phyloP scores from a whole-genome alignment of 306 rosid species.

The Neltuma alba region DNA sequence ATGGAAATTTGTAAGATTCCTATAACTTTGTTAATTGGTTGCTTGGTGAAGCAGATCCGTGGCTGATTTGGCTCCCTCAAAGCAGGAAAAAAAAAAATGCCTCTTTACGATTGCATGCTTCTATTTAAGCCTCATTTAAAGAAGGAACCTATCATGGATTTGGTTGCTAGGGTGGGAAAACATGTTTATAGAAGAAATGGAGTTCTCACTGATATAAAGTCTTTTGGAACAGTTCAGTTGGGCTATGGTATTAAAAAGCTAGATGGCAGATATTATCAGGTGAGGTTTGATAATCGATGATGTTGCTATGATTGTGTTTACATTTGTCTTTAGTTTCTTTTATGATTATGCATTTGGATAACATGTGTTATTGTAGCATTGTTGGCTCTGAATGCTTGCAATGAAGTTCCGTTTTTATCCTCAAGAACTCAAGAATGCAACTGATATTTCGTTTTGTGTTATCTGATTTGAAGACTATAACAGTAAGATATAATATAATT shows the following conservation, averaged over 20 bases:
- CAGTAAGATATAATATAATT: conserved; percentile 1
- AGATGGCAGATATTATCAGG: conserved; percentile 89
- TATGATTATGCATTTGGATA: neutral
- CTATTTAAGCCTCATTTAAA: conserved; percentile 56
- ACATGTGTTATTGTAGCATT: neutral
- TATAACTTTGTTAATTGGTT: neutral
- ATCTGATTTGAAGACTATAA: neutral
- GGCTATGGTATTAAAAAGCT: conserved; percentile 91
- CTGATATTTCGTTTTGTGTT: neutral
- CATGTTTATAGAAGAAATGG: conserved; percentile 80
- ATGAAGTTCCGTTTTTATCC: neutral
- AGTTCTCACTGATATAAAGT: conserved; percentile 61
- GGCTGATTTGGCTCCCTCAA: conserved; percentile 10
- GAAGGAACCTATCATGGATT: conserved; percentile 60
- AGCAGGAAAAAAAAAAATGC: conserved; percentile 58
- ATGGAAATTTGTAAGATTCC: neutral
- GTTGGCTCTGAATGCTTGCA: neutral
- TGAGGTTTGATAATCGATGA: conserved; percentile 24
- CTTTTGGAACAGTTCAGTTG: conserved; percentile 65
- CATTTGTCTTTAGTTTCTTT: neutral
- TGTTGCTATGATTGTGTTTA: neutral
- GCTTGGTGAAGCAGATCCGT: conserved; percentile 28
- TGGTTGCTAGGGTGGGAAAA: conserved; percentile 75
- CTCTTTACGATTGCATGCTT: conserved; percentile 81
- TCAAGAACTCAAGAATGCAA: conserved; percentile 16